Base-by-base conservation (phyloP, 139 green algal species). In the Dunaliella primolecta region DNA sequence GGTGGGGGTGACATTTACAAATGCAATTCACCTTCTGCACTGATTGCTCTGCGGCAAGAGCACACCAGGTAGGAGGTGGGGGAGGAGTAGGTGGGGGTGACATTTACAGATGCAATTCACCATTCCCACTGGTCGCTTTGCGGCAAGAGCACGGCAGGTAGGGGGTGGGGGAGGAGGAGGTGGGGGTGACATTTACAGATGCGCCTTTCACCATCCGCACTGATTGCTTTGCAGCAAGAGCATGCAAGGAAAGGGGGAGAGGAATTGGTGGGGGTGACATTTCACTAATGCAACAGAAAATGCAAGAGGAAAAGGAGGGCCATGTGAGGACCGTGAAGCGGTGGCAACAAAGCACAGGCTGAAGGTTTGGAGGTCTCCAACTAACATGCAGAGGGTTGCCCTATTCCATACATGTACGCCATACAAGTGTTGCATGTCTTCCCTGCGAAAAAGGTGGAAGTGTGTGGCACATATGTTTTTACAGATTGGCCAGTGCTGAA, bases 171-270 rank as follows among this genome's bases (percentile, higher is more conserved):
- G 56, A 74, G 56, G 56, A 20, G 56, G 20, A 20, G 20, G 56
- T 23, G 20, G 20, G 56, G 20, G 20, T 20, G 56, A 20, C 23
- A 23, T 72, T 23, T n/a, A 72, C 20, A 23, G 20, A 72, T n/a
- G 87, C 91, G 36, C 88, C 91, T n/a, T 84, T 93, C 30, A 90
- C 86, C 1, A 85, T 94, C 83, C 86, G 90, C 31, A 90, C 84
- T 78, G 91, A 94, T 71, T 92, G 83, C 83, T 89, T 81, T 0
- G 92, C 89, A 0, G 82, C 81, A 25, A 87, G 92, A 0, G 93
- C 91, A 29, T 90, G 95, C 87, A 84, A 91, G 85, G 77, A 95
- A 77, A 89, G 92, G 80, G 46, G 76, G 33, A 56, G 92, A 34
- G 25, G 31, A 46, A 56, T 36, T 72, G 56, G 56, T 72, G 20